Conservation (phyloP, 169 alveolate species). For the Eimeria maxima region DNA sequence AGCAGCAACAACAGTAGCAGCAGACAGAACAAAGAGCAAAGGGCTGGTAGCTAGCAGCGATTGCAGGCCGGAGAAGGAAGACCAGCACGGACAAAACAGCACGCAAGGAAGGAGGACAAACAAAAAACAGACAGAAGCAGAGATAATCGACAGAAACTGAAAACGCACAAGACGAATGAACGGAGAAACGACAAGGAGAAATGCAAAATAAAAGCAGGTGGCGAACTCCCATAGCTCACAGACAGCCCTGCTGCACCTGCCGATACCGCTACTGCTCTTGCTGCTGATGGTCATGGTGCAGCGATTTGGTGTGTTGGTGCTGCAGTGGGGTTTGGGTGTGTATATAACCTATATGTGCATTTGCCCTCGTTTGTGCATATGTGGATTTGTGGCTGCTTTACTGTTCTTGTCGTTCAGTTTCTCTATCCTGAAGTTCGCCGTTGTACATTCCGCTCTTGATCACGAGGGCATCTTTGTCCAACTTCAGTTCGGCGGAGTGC, state of each 20-base stretch:
- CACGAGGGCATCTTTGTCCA: constrained; percentile 89
- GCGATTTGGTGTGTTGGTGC: too few relatives aligned
- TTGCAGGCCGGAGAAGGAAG: neutral
- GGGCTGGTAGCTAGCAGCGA: too few relatives aligned
- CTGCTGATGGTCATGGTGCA: too few relatives aligned
- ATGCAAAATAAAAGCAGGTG: too few relatives aligned
- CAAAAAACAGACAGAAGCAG: neutral
- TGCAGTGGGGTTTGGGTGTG: too few relatives aligned
- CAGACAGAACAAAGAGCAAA: neutral
- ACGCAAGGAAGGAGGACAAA: neutral
- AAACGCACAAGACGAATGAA: neutral
- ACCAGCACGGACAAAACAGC: neutral
- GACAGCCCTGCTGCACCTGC: too few relatives aligned
- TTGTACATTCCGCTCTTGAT: constrained; percentile 88
- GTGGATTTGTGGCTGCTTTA: neutral
- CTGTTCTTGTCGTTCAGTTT: constrained; percentile 74
- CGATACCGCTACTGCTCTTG: too few relatives aligned
- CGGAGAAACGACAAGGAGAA: neutral
- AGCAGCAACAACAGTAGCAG: constrained; percentile 5
- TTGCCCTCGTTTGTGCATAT: neutral
- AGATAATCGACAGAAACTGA: neutral
- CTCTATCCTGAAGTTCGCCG: constrained; percentile 82
- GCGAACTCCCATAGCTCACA: too few relatives aligned
- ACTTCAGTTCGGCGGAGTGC: constrained; percentile 92
- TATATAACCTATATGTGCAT: too few relatives aligned